Conservation (phyloP, 2,329 filamentous ascomycete species). For the Monosporascus cannonballus region DNA sequence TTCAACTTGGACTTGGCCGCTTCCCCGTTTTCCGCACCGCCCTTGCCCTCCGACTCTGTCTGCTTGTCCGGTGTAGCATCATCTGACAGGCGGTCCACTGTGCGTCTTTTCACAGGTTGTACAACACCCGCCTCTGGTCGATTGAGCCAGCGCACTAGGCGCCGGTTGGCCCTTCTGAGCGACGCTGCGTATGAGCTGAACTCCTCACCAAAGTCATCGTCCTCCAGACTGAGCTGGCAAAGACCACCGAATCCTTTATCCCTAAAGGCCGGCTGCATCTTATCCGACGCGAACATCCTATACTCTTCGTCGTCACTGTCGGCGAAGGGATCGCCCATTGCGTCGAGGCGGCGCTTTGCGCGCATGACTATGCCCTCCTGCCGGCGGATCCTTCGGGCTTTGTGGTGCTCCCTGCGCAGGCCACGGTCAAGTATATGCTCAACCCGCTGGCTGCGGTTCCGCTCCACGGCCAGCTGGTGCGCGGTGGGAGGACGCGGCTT, state of each 20-base stretch:
- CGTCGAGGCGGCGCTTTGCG: conserved; percentile 57
- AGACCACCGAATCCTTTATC: conserved; percentile 59
- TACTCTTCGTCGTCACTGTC: conserved; percentile 57
- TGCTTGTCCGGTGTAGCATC: conserved; percentile 15
- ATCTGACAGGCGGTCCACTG: conserved; percentile 14
- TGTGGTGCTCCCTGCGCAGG: conserved; percentile 59
- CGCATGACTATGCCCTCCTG: conserved; percentile 62
- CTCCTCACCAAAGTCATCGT: conserved; percentile 74
- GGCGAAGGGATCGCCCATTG: conserved; percentile 48
- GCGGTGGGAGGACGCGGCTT: conserved; percentile 72
- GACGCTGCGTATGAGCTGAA: conserved; percentile 59
- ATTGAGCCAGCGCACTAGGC: conserved; percentile 64
- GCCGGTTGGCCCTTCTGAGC: conserved; percentile 55
- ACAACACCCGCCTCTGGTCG: conserved; percentile 41
- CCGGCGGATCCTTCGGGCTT: conserved; percentile 54
- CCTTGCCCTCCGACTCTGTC: conserved; percentile 23
- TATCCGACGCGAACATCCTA: conserved; percentile 23
- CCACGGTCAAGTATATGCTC: conserved; percentile 76
- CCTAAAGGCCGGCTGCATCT: conserved; percentile 35
- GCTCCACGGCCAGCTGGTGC: conserved; percentile 75
- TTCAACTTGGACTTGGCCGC: conserved; percentile 22
- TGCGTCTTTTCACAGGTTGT: conserved; percentile 37
- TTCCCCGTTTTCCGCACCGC: conserved; percentile 25
- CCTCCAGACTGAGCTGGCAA: conserved; percentile 53
- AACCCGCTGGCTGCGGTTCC: conserved; percentile 72